These are phyloP conservation scores for Ophiosphaerella herpotricha DNA, from an alignment of 2,329 filamentous ascomycete species.

Conservation along the genomic window DNA sequence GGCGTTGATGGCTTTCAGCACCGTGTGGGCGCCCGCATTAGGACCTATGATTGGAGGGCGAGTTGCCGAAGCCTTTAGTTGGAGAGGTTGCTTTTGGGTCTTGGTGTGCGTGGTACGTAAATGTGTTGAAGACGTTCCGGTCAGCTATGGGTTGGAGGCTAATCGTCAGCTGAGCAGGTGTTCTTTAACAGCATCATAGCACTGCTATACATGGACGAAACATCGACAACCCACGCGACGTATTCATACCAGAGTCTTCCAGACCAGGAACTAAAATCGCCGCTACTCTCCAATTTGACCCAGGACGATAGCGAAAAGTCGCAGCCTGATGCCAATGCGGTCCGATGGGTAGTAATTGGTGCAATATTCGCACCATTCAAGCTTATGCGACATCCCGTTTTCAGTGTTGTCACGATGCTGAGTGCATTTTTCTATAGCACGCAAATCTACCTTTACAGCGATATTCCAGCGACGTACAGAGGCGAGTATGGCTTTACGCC, in stretches of 20 bases:
- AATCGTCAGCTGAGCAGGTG: neutral
- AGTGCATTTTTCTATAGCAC: conserved; percentile 3
- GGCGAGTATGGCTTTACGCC: conserved; percentile 3
- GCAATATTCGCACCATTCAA: conserved; percentile 2
- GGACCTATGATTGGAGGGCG: too few relatives aligned
- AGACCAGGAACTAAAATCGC: too few relatives aligned
- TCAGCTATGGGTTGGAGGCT: neutral
- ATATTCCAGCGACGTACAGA: conserved; percentile 3
- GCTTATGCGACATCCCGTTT: neutral
- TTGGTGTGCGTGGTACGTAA: conserved; percentile 1
- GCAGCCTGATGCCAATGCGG: too few relatives aligned
- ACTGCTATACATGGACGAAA: conserved; percentile 2
- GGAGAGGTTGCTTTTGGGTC: conserved; percentile 3
- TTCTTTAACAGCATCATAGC: conserved; percentile 1
- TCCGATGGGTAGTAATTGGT: neutral
- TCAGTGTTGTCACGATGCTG: neutral
- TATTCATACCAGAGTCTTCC: neutral
- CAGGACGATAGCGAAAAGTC: too few relatives aligned
- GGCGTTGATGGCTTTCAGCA: too few relatives aligned
- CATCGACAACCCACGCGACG: conserved; percentile 1
- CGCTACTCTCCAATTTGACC: too few relatives aligned
- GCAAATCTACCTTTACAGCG: conserved; percentile 2
- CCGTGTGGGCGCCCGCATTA: too few relatives aligned
- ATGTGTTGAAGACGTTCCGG: neutral
- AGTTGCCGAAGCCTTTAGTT: neutral